Evolutionary conservation across 345 rosid species (phyloP).

Genomic region (Eucalyptus pauciflora): DNA sequence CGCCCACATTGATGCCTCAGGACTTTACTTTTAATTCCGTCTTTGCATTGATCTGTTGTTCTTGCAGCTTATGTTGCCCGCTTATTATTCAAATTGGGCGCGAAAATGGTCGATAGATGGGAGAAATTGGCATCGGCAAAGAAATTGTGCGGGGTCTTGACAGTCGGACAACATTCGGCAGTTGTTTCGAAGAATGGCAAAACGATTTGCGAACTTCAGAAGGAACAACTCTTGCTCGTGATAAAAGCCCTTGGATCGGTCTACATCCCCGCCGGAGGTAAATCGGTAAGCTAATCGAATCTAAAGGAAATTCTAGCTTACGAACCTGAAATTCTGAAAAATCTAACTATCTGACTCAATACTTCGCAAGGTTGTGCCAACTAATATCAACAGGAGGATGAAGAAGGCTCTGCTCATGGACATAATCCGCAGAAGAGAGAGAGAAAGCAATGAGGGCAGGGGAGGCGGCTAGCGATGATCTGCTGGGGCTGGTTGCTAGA

Average conservation of each 20-base stretch:
- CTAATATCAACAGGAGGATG: conserved; percentile 12
- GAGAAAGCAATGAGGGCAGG: conserved; percentile 11
- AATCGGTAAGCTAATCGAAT: not conserved
- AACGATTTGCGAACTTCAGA: conserved; percentile 35
- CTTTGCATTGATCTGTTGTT: not conserved
- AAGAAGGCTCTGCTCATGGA: conserved; percentile 3
- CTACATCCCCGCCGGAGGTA: conserved; percentile 56
- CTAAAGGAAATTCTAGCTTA: not conserved
- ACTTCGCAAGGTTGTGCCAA: not conserved
- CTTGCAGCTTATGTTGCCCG: not conserved
- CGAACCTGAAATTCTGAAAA: not conserved
- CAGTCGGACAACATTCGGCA: conserved; percentile 33
- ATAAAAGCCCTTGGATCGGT: not conserved
- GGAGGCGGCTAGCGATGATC: conserved; percentile 12
- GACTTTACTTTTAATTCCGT: too few relatives aligned
- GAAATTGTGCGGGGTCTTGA: not conserved
- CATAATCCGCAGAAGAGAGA: conserved; percentile 5
- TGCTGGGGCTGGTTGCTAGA: conserved; percentile 22
- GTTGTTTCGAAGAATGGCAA: conserved; percentile 51
- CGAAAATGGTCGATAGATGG: conserved; percentile 16
- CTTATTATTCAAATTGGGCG: not conserved
- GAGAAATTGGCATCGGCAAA: not conserved
- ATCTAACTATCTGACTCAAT: not conserved
- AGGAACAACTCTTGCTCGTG: conserved; percentile 19
- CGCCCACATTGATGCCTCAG: not conserved